Conservation (phyloP, 2,329 filamentous ascomycete genomes). For the Cordyceps farinosa region DNA sequence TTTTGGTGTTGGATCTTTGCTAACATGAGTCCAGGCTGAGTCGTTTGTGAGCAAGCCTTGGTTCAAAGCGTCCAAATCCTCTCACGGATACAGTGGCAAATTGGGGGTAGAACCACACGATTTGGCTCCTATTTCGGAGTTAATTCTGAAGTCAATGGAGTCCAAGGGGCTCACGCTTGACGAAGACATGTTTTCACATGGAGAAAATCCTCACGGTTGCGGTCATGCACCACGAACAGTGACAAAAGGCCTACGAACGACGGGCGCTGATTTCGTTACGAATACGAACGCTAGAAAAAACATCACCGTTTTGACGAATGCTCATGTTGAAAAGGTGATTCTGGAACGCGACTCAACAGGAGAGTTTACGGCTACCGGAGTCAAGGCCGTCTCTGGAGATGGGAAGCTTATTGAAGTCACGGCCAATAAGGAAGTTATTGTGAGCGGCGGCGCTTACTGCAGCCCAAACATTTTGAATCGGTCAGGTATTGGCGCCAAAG, state of each 20-base stretch:
- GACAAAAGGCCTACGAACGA: constrained; percentile 48
- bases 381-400: constrained; percentile 38
- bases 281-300: constrained; percentile 39
- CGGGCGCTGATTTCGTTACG: constrained; percentile 50
- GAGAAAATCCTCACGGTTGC: constrained; percentile 49
- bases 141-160: constrained; percentile 51
- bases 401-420: constrained; percentile 39
- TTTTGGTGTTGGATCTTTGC: not conserved
- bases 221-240: constrained; percentile 53
- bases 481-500: constrained; percentile 47
- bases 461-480: constrained; percentile 50
- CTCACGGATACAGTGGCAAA: constrained; percentile 50
- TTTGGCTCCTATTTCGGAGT: constrained; percentile 54
- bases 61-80: constrained; percentile 46
- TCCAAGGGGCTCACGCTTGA: constrained; percentile 52
- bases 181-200: constrained; percentile 56
- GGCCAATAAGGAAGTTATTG: constrained; percentile 37
- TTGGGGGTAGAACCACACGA: constrained; percentile 56
- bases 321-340: constrained; percentile 50
- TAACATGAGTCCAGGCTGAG: constrained; percentile 39
- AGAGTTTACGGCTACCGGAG: constrained; percentile 43
- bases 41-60: constrained; percentile 56
- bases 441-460: constrained; percentile 48
- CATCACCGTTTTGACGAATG: constrained; percentile 45
- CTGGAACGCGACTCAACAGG: constrained; percentile 34